These are phyloP conservation scores for Apiospora marii DNA, from an alignment of 2,329 filamentous ascomycete genomes.

Conservation along the genomic window DNA sequence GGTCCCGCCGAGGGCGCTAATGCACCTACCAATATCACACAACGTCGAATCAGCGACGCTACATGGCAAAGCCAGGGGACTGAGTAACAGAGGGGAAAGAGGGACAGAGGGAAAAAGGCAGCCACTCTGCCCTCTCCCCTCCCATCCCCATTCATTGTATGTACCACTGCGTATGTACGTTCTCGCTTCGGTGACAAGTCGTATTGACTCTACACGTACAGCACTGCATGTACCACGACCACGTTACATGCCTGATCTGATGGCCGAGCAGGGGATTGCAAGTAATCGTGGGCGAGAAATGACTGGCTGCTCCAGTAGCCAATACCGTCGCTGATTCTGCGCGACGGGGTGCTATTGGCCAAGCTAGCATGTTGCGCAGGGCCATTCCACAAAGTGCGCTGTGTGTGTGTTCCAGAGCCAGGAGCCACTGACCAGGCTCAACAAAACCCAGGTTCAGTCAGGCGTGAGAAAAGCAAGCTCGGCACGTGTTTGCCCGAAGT, in stretches of 20 bases:
- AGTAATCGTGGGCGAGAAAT: background rate
- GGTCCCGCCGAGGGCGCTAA: slow-evolving; percentile 25
- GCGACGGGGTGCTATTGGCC: slow-evolving; percentile 21
- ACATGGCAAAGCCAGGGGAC: background rate
- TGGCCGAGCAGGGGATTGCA: background rate
- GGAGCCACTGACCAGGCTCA: background rate
- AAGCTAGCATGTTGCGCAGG: slow-evolving; percentile 23
- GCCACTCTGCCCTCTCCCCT: background rate
- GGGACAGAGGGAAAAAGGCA: slow-evolving; percentile 6
- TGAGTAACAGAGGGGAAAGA: slow-evolving; percentile 3
- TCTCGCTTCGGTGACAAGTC: slow-evolving; percentile 3
- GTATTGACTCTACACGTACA: background rate
- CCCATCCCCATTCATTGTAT: background rate
- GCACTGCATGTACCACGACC: background rate
- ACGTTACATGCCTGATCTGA: background rate
- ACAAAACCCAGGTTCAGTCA: slow-evolving; percentile 1
- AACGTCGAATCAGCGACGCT: slow-evolving; percentile 23
- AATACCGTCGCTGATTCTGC: slow-evolving; percentile 22
- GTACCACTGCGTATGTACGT: background rate
- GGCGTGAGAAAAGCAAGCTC: background rate
- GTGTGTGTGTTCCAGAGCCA: slow-evolving; percentile 5
- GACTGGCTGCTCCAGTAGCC: slow-evolving; percentile 19
- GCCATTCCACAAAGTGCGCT: background rate
- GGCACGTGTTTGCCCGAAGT: slow-evolving; percentile 12
- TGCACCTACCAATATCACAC: slow-evolving; percentile 23